A percentile compares a stretch with the other conserved stretches of the same genome.
phyloP scores from a whole-genome alignment of 192 early-diverging fungal genomes.

The Funneliformis geosporum region DNA sequence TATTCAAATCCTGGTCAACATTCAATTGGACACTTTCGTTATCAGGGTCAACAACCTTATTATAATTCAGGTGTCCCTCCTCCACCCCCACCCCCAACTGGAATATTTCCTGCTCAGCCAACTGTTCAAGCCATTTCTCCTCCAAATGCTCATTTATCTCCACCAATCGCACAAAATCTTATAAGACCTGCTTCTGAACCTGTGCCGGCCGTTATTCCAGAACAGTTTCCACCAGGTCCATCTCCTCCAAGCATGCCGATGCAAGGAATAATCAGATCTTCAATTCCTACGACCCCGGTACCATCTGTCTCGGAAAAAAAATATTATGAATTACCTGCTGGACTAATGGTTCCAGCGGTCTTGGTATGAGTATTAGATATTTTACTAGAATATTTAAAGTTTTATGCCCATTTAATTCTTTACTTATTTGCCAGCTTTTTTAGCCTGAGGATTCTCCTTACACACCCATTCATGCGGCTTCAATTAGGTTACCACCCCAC shows the following conservation, averaged over 20 bases:
- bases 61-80: conserved; percentile 6
- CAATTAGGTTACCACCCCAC: conserved; percentile 30
- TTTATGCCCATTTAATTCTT: conserved; percentile 27
- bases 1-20: conserved; percentile 17
- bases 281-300: neutral
- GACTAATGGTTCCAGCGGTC: conserved; percentile 26
- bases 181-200: conserved; percentile 27
- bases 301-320: conserved; percentile 31
- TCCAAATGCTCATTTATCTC: conserved; percentile 4
- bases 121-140: conserved; percentile 6
- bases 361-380: conserved; percentile 25
- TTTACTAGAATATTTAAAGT: conserved; percentile 3
- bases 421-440: conserved; percentile 34
- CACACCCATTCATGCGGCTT: conserved; percentile 20
- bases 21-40: conserved; percentile 8
- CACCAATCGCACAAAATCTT: conserved; percentile 6
- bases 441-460: conserved; percentile 33
- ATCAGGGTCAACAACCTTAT: conserved; percentile 21
- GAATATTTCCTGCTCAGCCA: conserved; percentile 9
- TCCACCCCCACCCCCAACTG: conserved; percentile 13
- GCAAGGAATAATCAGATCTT: conserved; percentile 21
- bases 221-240: neutral
- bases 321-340: conserved; percentile 32
- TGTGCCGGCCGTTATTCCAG: conserved; percentile 16
- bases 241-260: conserved; percentile 19